Conservation (phyloP, 495 filamentous ascomycete genomes). For the Daldinia concentrica region DNA sequence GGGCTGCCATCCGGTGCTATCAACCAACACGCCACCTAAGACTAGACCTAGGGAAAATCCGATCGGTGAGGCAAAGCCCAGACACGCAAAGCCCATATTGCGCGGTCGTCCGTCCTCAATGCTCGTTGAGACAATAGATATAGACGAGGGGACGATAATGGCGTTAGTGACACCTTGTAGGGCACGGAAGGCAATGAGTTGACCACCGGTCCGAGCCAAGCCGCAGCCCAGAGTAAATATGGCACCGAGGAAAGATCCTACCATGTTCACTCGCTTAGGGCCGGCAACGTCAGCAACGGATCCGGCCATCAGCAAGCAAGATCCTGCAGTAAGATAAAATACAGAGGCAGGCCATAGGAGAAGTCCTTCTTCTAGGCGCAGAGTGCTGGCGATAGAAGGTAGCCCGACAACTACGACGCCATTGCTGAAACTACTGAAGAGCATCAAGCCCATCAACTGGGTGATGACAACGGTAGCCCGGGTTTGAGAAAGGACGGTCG, state of each 20-base stretch:
- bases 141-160: not conserved
- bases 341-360: not conserved
- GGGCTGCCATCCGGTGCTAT: not conserved
- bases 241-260: not conserved
- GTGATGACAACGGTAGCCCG: not conserved
- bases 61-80: not conserved
- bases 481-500: not conserved
- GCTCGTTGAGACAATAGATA: not conserved
- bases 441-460: not conserved
- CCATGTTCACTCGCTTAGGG: not conserved
- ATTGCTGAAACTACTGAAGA: not conserved
- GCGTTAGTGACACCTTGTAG: not conserved
- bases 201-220: not conserved
- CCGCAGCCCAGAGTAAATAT: not conserved
- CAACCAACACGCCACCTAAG: not conserved
- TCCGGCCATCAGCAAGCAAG: not conserved
- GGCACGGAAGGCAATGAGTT: not conserved
- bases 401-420: not conserved
- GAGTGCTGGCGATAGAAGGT: not conserved
- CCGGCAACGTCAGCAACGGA: not conserved
- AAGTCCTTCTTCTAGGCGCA: not conserved
- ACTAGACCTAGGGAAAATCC: not conserved
- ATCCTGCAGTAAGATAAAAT: not conserved
- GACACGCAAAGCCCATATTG: not conserved
- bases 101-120: not conserved